Percentiles rank a stretch among this genome's conserved stretches.
These are phyloP conservation scores for Naganishia sp. DNA, from an alignment of 1,284 basidiomycete species.

Conservation along the genomic window DNA sequence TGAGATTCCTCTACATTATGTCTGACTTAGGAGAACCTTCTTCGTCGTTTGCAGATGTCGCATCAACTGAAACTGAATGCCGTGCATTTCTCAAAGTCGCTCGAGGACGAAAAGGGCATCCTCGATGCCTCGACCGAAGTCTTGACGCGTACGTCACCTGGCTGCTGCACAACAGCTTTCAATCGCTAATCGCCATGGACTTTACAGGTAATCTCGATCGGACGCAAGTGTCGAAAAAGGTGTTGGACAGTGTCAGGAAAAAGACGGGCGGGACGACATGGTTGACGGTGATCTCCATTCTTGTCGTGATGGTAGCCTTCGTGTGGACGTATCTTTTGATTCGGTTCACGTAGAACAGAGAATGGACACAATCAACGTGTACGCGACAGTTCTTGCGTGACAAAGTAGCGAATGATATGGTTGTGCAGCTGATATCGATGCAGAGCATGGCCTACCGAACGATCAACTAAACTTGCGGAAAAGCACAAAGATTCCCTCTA, in stretches of 20 bases:
- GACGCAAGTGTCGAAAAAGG: slow-evolving; percentile 48
- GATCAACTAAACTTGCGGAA: neutral
- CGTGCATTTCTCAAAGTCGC: slow-evolving; percentile 51
- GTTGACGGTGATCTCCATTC: slow-evolving; percentile 48
- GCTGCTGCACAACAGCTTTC: neutral
- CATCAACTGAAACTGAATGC: slow-evolving; percentile 53
- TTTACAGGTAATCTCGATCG: slow-evolving; percentile 46
- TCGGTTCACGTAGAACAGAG: slow-evolving; percentile 45
- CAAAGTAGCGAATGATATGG: slow-evolving; percentile 25
- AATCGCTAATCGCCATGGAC: neutral
- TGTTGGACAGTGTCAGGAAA: slow-evolving; percentile 46
- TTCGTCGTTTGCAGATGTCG: slow-evolving; percentile 48
- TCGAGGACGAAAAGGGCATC: slow-evolving; percentile 53
- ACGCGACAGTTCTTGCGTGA: no score
- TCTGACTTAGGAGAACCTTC: neutral
- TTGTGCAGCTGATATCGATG: neutral
- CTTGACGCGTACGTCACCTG: slow-evolving; percentile 47
- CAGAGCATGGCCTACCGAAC: neutral
- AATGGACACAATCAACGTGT: slow-evolving; percentile 42
- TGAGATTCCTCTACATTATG: neutral
- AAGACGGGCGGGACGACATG: slow-evolving; percentile 53
- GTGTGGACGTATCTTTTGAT: slow-evolving; percentile 55
- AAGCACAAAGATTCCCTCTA: neutral
- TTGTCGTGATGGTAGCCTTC: slow-evolving; percentile 50
- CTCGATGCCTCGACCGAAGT: slow-evolving; percentile 48